A percentile compares a stretch with the other conserved stretches of the same genome.
Evolutionary conservation across 805 yeast genomes (phyloP).

Genomic region (Suhomyces tanzawaensis): DNA sequence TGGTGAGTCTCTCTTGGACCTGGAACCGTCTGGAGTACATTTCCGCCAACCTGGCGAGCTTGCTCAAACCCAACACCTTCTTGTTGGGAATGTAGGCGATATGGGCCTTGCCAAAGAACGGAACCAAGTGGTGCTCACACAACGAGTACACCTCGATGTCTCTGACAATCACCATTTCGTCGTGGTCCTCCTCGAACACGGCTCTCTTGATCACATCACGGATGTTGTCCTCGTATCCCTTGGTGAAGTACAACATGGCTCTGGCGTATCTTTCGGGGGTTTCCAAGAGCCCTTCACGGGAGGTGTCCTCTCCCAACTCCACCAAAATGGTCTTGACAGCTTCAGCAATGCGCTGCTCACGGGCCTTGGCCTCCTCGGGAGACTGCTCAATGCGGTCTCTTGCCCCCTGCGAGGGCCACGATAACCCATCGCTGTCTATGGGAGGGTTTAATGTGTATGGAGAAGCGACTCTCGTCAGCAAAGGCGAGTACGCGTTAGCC

Average conservation of each 20-base stretch:
- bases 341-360: conserved; percentile 75
- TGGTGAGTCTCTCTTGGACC: conserved; percentile 96
- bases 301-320: conserved; percentile 89
- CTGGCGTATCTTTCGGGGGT: conserved; percentile 96
- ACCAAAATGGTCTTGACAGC: conserved; percentile 77
- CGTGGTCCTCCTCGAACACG: conserved; percentile 96
- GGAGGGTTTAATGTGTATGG: conserved; percentile 85
- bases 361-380: conserved; percentile 57
- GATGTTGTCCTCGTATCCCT: conserved; percentile 94
- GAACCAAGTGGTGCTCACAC: conserved; percentile 97
- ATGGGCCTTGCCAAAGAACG: conserved; percentile 95
- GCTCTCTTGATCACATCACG: conserved; percentile 91
- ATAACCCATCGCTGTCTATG: conserved; percentile 83
- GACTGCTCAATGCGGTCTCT: conserved; percentile 69
- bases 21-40: conserved; percentile 95
- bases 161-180: conserved; percentile 97
- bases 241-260: conserved; percentile 93
- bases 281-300: conserved; percentile 84
- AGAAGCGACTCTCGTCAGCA: conserved; percentile 73
- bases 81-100: conserved; percentile 97
- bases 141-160: conserved; percentile 90
- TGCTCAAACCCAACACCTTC: conserved; percentile 86
- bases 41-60: conserved; percentile 92
- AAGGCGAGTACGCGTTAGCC: conserved; percentile 44
- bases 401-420: conserved; percentile 93